Conservation (phyloP, 169 alveolate genomes). For the Cryptosporidium viatorum region DNA sequence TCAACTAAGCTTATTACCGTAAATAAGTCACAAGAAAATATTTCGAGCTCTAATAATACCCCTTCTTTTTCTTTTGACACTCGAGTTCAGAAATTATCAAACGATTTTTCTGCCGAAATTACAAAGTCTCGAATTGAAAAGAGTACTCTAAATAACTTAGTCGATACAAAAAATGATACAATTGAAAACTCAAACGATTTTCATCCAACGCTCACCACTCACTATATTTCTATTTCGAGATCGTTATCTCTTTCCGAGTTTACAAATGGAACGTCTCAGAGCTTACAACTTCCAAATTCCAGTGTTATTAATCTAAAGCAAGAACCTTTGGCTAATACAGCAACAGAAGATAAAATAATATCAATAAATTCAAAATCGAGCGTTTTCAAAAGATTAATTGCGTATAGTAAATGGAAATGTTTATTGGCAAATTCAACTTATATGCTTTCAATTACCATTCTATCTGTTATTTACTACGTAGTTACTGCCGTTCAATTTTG, state of each 20-base stretch:
- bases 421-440: slow-evolving; percentile 28
- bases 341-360: not conserved
- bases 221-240: slow-evolving; percentile 44
- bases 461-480: slow-evolving; percentile 55
- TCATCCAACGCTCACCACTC: slow-evolving; percentile 6
- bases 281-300: not conserved
- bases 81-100: slow-evolving; percentile 5
- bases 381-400: slow-evolving; percentile 1
- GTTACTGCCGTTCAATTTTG: slow-evolving; percentile 69
- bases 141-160: not conserved
- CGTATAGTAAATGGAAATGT: not conserved
- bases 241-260: slow-evolving; percentile 32
- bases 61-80: slow-evolving; percentile 32
- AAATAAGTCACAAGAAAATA: not conserved
- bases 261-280: not conserved
- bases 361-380: not conserved
- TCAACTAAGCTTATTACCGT: slow-evolving; percentile 3
- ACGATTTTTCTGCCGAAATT: not conserved
- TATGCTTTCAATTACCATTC: slow-evolving; percentile 39
- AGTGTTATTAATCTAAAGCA: not conserved
- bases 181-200: not conserved
- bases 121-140: not conserved
- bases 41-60: not conserved
- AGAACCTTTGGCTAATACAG: not conserved
- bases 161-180: not conserved